Conservation (phyloP, 2,329 filamentous ascomycete species). For the Ascosphaera aggregata region DNA sequence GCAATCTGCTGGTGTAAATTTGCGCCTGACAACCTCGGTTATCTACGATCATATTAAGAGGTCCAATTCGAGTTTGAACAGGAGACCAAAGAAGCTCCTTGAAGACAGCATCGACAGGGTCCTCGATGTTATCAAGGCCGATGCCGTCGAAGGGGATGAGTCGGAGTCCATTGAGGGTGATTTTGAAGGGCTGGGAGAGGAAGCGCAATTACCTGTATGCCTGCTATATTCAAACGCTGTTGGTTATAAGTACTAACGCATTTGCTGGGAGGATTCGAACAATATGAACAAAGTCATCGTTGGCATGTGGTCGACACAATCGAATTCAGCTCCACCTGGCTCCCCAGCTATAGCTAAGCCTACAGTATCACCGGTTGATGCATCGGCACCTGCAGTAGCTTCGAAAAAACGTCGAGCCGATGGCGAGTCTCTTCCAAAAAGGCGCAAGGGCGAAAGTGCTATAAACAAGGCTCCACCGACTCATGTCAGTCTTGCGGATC, state of each 20-base stretch:
- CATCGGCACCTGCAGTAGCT: slow-evolving; percentile 11
- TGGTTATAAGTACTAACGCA: background rate
- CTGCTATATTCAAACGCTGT: background rate
- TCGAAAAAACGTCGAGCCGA: slow-evolving; percentile 36
- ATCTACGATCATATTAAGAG: slow-evolving; percentile 61
- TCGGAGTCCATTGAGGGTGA: slow-evolving; percentile 26
- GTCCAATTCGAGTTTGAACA: slow-evolving; percentile 69
- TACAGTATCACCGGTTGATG: too few species aligned
- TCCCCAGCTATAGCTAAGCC: too few species aligned
- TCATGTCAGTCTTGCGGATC: slow-evolving; percentile 43
- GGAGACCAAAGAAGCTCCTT: slow-evolving; percentile 57
- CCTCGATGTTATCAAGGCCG: slow-evolving; percentile 43
- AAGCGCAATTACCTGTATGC: slow-evolving; percentile 10
- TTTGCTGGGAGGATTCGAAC: slow-evolving; percentile 26
- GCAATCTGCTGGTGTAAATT: slow-evolving; percentile 23
- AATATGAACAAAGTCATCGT: slow-evolving; percentile 43
- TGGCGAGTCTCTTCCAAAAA: slow-evolving; percentile 43
- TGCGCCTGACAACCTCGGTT: slow-evolving; percentile 31
- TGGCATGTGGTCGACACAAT: slow-evolving; percentile 28
- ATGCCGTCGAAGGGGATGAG: slow-evolving; percentile 33
- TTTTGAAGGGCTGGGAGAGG: slow-evolving; percentile 25
- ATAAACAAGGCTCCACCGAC: slow-evolving; percentile 41
- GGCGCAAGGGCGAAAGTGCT: slow-evolving; percentile 33
- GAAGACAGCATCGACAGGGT: slow-evolving; percentile 74
- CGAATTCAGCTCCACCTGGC: slow-evolving; percentile 10